Evolutionary conservation across 257 asterid species (phyloP).

Genomic region (Rauvolfia tetraphylla): DNA sequence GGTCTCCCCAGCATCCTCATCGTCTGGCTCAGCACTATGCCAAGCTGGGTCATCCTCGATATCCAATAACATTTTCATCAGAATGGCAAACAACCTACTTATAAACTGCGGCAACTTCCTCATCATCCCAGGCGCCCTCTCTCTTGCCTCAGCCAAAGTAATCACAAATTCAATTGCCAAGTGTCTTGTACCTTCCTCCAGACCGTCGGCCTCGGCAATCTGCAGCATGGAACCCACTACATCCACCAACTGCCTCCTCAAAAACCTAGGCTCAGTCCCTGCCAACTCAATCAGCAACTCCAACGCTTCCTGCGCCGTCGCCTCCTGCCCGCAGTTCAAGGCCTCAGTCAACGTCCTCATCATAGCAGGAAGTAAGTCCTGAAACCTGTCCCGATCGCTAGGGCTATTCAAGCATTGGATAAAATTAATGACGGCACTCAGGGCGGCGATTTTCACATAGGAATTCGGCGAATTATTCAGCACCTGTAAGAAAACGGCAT

Average conservation of each 20-base stretch:
- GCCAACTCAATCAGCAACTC: slow-evolving; percentile 92
- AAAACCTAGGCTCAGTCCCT: slow-evolving; percentile 85
- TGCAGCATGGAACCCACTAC: slow-evolving; percentile 95
- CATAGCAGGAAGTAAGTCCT: slow-evolving; percentile 91
- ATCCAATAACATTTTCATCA: slow-evolving; percentile 87
- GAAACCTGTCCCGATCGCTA: slow-evolving; percentile 81
- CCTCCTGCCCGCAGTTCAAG: slow-evolving; percentile 78
- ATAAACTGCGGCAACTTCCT: slow-evolving; percentile 94
- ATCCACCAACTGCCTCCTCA: slow-evolving; percentile 87
- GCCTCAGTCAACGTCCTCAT: slow-evolving; percentile 97
- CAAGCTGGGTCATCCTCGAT: slow-evolving; percentile 88
- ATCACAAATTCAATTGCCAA: slow-evolving; percentile 94
- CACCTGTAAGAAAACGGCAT: slow-evolving; percentile 63
- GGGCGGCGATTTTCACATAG: slow-evolving; percentile 87
- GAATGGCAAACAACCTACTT: slow-evolving; percentile 64
- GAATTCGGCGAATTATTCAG: slow-evolving; percentile 49
- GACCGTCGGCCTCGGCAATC: slow-evolving; percentile 79
- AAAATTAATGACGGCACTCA: slow-evolving; percentile 87
- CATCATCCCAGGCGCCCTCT: slow-evolving; percentile 99
- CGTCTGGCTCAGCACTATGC: slow-evolving; percentile 82
- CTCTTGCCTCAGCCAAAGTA: slow-evolving; percentile 91
- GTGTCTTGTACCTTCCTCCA: slow-evolving; percentile 95
- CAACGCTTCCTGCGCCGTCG: slow-evolving; percentile 92
- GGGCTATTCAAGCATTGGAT: slow-evolving; percentile 77
- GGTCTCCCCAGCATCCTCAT: slow-evolving; percentile 97